These are phyloP conservation scores for Lumnitzera littorea DNA, from an alignment of 345 rosid genomes.

Conservation along the genomic window DNA sequence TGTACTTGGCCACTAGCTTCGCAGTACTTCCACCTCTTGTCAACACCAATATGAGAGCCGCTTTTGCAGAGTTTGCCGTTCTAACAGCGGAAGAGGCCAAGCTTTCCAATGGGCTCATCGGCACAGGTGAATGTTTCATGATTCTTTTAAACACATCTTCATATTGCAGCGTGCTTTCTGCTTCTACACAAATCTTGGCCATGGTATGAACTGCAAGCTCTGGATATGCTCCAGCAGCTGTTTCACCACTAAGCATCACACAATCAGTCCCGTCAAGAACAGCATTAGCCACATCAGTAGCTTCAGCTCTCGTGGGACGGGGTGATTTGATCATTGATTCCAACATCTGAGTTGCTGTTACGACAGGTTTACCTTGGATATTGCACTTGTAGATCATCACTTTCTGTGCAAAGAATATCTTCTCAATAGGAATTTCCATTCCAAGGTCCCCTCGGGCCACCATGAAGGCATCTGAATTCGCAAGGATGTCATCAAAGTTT, in stretches of 20 bases:
- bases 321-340: conserved; percentile 99
- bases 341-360: conserved; percentile 85
- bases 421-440: conserved; percentile 97
- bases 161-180: conserved; percentile 82
- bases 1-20: conserved; percentile 90
- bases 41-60: conserved; percentile 76
- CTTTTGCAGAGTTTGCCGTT: conserved; percentile 80
- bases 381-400: conserved; percentile 98
- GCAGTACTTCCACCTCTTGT: conserved; percentile 98
- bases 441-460: conserved; percentile 98
- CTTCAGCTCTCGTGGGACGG: conserved; percentile 95
- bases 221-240: conserved; percentile 98
- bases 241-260: conserved; percentile 96
- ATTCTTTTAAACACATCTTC: conserved; percentile 81
- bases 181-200: conserved; percentile 93
- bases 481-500: conserved; percentile 84
- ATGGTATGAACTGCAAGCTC: conserved; percentile 87
- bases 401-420: conserved; percentile 93
- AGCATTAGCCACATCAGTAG: conserved; percentile 96
- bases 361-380: conserved; percentile 94
- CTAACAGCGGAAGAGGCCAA: conserved; percentile 97
- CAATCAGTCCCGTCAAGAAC: conserved; percentile 96
- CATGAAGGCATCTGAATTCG: conserved; percentile 94
- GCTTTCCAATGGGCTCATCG: conserved; percentile 94
- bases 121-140: conserved; percentile 80